Evolutionary conservation across 306 rosid species (phyloP).

Genomic region (Casuarina glauca): DNA sequence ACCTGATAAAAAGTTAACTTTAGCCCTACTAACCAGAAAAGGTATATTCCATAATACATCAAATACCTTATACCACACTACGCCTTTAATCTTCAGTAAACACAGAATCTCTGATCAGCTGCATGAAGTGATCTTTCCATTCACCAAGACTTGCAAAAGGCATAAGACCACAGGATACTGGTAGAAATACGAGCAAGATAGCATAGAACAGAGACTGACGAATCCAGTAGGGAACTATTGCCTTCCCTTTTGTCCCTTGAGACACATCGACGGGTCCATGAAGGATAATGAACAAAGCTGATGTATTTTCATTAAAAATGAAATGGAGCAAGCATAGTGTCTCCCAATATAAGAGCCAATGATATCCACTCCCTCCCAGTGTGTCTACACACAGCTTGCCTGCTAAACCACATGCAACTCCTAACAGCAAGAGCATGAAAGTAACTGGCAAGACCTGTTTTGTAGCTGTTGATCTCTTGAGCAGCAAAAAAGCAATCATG

Average conservation of each 20-base stretch:
- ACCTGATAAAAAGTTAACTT: no score
- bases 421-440: conserved; percentile 64
- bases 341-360: conserved; percentile 84
- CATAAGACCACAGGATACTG: conserved; percentile 68
- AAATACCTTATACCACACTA: neutral
- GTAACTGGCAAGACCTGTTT: conserved; percentile 77
- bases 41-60: no score
- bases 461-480: conserved; percentile 59
- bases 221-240: conserved; percentile 53
- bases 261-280: conserved; percentile 52
- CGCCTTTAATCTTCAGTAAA: conserved; percentile 22
- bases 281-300: conserved; percentile 52
- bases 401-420: conserved; percentile 62
- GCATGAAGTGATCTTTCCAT: conserved; percentile 67
- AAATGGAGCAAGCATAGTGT: conserved; percentile 63
- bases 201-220: conserved; percentile 52
- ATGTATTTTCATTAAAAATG: conserved; percentile 47
- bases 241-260: conserved; percentile 29
- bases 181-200: conserved; percentile 50
- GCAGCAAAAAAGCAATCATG: conserved; percentile 49
- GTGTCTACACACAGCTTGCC: conserved; percentile 85
- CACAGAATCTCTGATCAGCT: conserved; percentile 21
- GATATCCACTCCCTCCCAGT: conserved; percentile 77
- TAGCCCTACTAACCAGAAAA: no score
- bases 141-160: conserved; percentile 77